Evolutionary conservation across 768 basidiomycete genomes (phyloP).

Genomic region (Psilocybe cubensis): DNA sequence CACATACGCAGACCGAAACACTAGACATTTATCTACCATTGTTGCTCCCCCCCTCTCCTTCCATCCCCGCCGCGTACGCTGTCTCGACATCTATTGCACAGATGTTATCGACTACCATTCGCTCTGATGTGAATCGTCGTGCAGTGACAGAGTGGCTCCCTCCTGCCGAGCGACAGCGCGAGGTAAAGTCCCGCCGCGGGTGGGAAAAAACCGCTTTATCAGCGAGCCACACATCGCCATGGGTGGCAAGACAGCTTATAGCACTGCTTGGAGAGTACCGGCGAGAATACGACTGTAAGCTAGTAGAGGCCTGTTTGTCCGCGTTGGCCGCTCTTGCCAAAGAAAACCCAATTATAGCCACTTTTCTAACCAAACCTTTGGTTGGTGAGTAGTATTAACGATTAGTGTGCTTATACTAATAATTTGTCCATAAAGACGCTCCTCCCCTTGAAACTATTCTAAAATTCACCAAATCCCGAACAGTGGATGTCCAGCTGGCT

Average conservation of each 20-base stretch:
- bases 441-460: conserved; percentile 49
- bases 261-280: conserved; percentile 46
- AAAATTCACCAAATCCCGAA: conserved; percentile 59
- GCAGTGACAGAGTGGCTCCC: conserved; percentile 68
- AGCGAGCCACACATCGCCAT: conserved; percentile 44
- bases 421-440: conserved; percentile 24
- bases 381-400: conserved; percentile 43
- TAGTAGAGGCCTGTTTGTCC: conserved; percentile 66
- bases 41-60: conserved; percentile 34
- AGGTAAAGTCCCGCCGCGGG: conserved; percentile 62
- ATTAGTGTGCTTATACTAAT: not conserved
- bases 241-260: conserved; percentile 59
- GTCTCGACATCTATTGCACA: conserved; percentile 56
- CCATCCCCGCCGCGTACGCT: conserved; percentile 34
- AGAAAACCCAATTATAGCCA: conserved; percentile 61
- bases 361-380: conserved; percentile 45
- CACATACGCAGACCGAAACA: conserved; percentile 48
- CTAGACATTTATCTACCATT: conserved; percentile 71
- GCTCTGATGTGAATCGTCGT: conserved; percentile 50
- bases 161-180: conserved; percentile 53
- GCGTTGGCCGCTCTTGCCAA: conserved; percentile 70
- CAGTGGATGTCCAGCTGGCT: conserved; percentile 65
- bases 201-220: conserved; percentile 68
- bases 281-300: conserved; percentile 51
- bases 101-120: conserved; percentile 56